Evolutionary conservation across 768 basidiomycete genomes (phyloP).

Genomic region (Collybiopsis confluens): DNA sequence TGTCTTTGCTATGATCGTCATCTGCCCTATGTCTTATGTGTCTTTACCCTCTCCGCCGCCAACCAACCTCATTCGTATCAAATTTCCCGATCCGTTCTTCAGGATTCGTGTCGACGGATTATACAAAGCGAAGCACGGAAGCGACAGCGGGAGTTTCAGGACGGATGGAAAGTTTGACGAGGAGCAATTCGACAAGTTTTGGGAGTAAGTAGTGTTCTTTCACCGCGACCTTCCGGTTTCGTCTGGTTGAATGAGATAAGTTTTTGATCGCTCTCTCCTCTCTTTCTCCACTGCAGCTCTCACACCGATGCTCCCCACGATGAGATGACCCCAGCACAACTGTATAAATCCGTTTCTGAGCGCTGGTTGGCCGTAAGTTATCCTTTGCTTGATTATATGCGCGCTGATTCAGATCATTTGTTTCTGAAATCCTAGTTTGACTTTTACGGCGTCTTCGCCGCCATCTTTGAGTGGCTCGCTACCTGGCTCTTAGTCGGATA

Average conservation of each 20-base stretch:
- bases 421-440: not conserved
- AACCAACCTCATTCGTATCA: not conserved
- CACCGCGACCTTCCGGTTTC: too few relatives aligned
- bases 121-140: slow-evolving; percentile 2
- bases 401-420: not conserved
- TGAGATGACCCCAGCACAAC: not conserved
- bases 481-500: slow-evolving; percentile 2
- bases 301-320: slow-evolving; percentile 1
- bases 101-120: slow-evolving; percentile 4
- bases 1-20: slow-evolving; percentile 2
- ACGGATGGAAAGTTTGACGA: not conserved
- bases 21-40: slow-evolving; percentile 5
- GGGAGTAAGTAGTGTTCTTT: not conserved
- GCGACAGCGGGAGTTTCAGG: slow-evolving; percentile 1
- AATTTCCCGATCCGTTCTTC: slow-evolving; percentile 8
- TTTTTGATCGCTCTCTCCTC: not conserved
- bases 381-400: not conserved
- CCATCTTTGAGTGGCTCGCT: slow-evolving; percentile 1
- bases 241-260: too few relatives aligned
- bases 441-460: not conserved
- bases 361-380: not conserved
- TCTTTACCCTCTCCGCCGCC: slow-evolving; percentile 1
- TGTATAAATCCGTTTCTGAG: not conserved
- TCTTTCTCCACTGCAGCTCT: not conserved
- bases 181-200: not conserved